These are phyloP conservation scores for Aspergillus indologenus DNA, from an alignment of 495 filamentous ascomycete genomes.

Conservation along the genomic window DNA sequence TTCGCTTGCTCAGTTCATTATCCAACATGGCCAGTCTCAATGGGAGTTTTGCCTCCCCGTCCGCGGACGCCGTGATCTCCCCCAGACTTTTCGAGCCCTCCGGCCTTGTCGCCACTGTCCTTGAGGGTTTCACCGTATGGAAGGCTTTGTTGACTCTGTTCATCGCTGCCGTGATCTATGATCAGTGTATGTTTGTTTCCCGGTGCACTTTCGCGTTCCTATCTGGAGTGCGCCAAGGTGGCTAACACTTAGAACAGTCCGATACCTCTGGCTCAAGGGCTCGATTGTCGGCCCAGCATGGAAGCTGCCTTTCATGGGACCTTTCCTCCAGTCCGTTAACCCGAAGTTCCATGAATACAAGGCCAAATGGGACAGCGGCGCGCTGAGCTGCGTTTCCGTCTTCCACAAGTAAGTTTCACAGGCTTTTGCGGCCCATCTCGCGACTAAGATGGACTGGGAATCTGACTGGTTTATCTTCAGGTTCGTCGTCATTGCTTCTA, in stretches of 20 bases:
- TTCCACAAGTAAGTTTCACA: slow-evolving; percentile 85
- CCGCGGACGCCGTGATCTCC: slow-evolving; percentile 62
- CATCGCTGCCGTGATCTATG: slow-evolving; percentile 70
- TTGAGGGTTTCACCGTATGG: slow-evolving; percentile 59
- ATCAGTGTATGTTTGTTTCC: slow-evolving; percentile 69
- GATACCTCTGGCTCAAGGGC: slow-evolving; percentile 83
- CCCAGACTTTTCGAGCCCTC: slow-evolving; percentile 42
- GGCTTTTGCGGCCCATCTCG: not conserved
- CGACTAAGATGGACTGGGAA: not conserved
- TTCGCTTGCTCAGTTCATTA: slow-evolving; percentile 4
- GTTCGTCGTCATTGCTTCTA: slow-evolving; percentile 96
- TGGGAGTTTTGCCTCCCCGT: slow-evolving; percentile 71
- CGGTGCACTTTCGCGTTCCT: not conserved
- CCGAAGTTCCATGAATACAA: slow-evolving; percentile 89
- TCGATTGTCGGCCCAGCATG: slow-evolving; percentile 75
- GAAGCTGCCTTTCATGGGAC: slow-evolving; percentile 94
- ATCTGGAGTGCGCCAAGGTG: not conserved
- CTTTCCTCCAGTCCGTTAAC: slow-evolving; percentile 87
- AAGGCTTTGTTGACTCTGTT: slow-evolving; percentile 64
- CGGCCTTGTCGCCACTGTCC: slow-evolving; percentile 41
- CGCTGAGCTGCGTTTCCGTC: slow-evolving; percentile 93
- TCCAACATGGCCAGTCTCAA: slow-evolving; percentile 59
- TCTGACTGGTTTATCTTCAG: slow-evolving; percentile 38
- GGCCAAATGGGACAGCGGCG: slow-evolving; percentile 86
- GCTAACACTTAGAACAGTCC: slow-evolving; percentile 51